Evolutionary conservation across 768 basidiomycete genomes (phyloP).

Genomic region (Lactifluus volemus): DNA sequence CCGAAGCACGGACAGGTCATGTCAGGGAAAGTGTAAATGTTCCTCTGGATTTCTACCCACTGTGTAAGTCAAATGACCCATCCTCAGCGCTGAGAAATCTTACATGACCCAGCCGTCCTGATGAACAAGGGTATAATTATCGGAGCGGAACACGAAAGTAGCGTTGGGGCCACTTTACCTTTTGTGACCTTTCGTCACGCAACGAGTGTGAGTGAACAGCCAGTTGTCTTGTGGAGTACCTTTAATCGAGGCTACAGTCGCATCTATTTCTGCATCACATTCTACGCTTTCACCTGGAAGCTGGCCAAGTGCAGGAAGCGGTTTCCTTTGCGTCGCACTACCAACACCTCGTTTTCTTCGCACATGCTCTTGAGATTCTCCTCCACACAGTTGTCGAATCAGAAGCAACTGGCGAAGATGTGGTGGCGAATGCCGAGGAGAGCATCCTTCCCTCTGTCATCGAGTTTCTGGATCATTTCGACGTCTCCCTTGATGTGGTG

Average conservation of each 20-base stretch:
- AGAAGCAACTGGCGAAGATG: conserved; percentile 37
- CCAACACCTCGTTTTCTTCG: conserved; percentile 82
- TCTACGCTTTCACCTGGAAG: conserved; percentile 71
- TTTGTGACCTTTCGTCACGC: conserved; percentile 90
- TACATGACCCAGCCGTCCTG: conserved; percentile 59
- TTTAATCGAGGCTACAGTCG: conserved; percentile 43
- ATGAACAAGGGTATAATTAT: conserved; percentile 99
- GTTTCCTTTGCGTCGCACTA: conserved; percentile 83
- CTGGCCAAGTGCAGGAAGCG: conserved; percentile 57
- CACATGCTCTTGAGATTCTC: conserved; percentile 90
- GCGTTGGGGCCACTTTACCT: conserved; percentile 62
- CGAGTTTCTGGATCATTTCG: conserved; percentile 93
- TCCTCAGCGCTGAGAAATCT: conserved; percentile 8
- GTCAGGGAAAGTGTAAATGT: conserved; percentile 94
- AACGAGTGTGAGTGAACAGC: conserved; percentile 58
- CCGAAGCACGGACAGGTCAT: conserved; percentile 33
- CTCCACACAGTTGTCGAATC: conserved; percentile 90
- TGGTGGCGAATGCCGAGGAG: background rate
- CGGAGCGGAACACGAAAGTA: conserved; percentile 85
- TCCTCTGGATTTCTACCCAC: conserved; percentile 86
- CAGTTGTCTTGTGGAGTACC: background rate
- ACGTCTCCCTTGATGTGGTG: conserved; percentile 83
- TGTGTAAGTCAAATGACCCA: conserved; percentile 47
- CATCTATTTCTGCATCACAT: conserved; percentile 93
- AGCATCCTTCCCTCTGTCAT: conserved; percentile 56